Base-by-base conservation (phyloP, 345 rosid genomes). In the Rhizophora mangle region DNA sequence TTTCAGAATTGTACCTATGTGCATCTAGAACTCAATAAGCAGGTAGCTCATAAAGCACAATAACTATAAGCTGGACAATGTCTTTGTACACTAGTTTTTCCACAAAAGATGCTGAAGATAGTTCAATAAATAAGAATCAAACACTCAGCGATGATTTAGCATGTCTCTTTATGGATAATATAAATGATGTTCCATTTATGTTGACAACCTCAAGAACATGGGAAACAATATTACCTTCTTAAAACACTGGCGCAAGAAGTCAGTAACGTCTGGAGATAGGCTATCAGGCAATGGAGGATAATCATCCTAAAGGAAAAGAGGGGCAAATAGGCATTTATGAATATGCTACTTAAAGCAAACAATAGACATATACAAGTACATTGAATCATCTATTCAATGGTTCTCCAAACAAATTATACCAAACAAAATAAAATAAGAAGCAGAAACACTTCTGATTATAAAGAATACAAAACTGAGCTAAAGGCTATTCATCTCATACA, bases 251-350 rank as follows among this genome's bases (percentile, higher is more conserved):
- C 82, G 87, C 61, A 92, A 80, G 75, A 96, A 96, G 84, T 92
- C 99, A 43, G 99, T 96, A 67, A 96, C 92, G 82, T 90, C 99
- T 67, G 94, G 87, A 67, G 99, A 92, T 69, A 96, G 74, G 74
- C 97, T 85, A 81, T 92, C 98, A 58, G 98, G 99, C 74, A 92
- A 88, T 20, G 99, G 99, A 79, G 99, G 99, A 79, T 74, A 85
- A 69, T 89, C 97, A 71, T 96, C 99, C 98, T 96, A 82, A 71
- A 64, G 73, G 26, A 11, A 66, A 68, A n/a, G 27, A 55, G 16
- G 64, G 61, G 39, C 60, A 54, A 39, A 39, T 9, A 39, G 11
- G 13, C 46, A 39, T 9, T 8, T 39, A 39, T 39, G 15, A 39
- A 11, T 9, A 39, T 39, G 46, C 46, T 8, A 39, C 11, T 39